Evolutionary conservation across 2,329 filamentous ascomycete species (phyloP), one percentile per base, ranked within the genome.

Genomic region (Onygenales sp.): DNA sequence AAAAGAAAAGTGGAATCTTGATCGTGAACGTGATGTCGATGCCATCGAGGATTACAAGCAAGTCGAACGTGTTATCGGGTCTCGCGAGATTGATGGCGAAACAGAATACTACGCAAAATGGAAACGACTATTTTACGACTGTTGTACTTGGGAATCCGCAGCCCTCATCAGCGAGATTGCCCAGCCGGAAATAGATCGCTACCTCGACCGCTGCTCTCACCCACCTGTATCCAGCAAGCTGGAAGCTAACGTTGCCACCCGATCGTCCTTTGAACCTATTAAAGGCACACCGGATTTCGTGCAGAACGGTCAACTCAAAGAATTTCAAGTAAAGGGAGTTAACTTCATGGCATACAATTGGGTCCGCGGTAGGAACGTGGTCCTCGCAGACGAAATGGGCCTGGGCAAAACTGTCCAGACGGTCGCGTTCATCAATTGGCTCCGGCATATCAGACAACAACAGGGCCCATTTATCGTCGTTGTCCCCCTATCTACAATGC

Each of bases 381-480:
- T 98, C 62, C 80, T 98, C 51, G 93, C 93, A 48, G 93, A 98
- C 67, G 93, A 98, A 72, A 98, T 98, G 93, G 93, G 93, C 63
- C 79, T 98, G 11, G 93, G 93, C 32, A 98, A 98, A 74, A 98
- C 93, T 0, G 93, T 98, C 0, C 93, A 98, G 72, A 96, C 92
- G 0, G 91, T 98, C 32, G 85, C 92, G 0, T 97, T 97, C 69
- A 86, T 98, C 69, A 96, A 92, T 67, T 98, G 93, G 92, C 79
- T 98, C 56, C 87, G 89, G 52, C 92, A 97, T 70, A 84, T 90
- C 55, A 84, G 92, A 60, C 80, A 79, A 49, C 93, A 98, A 68
- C 88, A 97, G 69, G 93, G 93, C 0, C 93, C 93, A 0, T 97
- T 96, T 65, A 82, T 98, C 43, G 92, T 97, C 55, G 89, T 97